phyloP scores from a whole-genome alignment of 768 basidiomycete species.

The Paxillus involutus region DNA sequence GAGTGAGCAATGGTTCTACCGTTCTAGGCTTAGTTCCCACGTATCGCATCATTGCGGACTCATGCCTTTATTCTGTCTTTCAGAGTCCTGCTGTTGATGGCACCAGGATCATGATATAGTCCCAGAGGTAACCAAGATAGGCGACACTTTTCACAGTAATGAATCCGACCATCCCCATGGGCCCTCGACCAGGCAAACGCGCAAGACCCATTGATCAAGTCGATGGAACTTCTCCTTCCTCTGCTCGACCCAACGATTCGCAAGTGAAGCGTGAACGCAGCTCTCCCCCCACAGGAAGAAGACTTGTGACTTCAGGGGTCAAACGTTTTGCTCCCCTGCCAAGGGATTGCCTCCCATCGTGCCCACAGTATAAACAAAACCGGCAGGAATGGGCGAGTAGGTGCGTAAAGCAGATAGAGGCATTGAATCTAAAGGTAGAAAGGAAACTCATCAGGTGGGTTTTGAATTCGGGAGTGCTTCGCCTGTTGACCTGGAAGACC shows the following conservation, averaged over 20 bases:
- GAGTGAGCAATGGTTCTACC: too few relatives aligned
- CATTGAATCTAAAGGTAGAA: conserved; percentile 19
- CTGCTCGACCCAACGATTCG: neutral
- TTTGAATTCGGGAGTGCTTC: neutral
- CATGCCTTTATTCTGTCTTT: neutral
- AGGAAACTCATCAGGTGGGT: conserved; percentile 29
- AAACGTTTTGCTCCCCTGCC: conserved; percentile 31
- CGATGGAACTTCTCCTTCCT: neutral
- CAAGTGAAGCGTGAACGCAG: conserved; percentile 22
- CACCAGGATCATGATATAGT: neutral
- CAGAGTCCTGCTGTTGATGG: neutral
- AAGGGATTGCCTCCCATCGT: conserved; percentile 20
- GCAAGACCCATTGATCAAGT: neutral
- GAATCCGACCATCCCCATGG: neutral
- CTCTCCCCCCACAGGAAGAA: conserved; percentile 15
- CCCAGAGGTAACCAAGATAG: neutral
- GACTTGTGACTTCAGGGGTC: conserved; percentile 23
- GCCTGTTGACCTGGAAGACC: neutral
- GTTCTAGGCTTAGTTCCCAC: neutral
- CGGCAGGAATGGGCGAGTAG: conserved; percentile 20
- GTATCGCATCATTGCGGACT: neutral
- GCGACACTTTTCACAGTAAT: neutral
- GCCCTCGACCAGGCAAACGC: conserved; percentile 17
- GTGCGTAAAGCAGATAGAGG: conserved; percentile 19
- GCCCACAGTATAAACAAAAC: conserved; percentile 18